Conservation (phyloP, 306 rosid species). For the Lotus japonicus region DNA sequence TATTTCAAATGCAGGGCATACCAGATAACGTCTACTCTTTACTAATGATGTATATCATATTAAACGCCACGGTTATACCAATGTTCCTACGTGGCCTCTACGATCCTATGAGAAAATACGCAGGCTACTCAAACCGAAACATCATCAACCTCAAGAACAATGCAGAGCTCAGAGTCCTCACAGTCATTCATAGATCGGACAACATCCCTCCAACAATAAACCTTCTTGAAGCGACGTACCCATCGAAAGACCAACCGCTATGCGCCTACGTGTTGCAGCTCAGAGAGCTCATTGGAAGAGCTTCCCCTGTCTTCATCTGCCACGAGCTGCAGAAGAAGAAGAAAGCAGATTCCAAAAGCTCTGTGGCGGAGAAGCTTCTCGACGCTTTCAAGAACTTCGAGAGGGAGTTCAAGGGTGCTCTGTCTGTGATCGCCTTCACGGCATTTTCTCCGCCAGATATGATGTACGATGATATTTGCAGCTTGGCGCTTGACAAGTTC, state of each 20-base stretch:
- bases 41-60: conserved; percentile 9
- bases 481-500: conserved; percentile 49
- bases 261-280: conserved; percentile 47
- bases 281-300: conserved; percentile 51
- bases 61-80: conserved; percentile 28
- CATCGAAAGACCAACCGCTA: conserved; percentile 35
- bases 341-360: not conserved
- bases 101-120: conserved; percentile 58
- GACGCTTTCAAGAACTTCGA: conserved; percentile 37
- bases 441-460: conserved; percentile 49
- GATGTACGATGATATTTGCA: conserved; percentile 71
- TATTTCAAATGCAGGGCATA: conserved; percentile 27
- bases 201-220: conserved; percentile 42
- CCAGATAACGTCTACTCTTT: conserved; percentile 12
- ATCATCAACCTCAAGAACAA: conserved; percentile 24
- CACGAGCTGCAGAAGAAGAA: conserved; percentile 42
- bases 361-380: conserved; percentile 27
- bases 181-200: conserved; percentile 38
- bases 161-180: conserved; percentile 42
- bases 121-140: conserved; percentile 43
- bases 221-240: conserved; percentile 46
- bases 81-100: conserved; percentile 20
- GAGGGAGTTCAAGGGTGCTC: conserved; percentile 16
- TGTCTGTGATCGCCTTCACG: conserved; percentile 35
- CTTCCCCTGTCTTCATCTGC: conserved; percentile 52